Evolutionary conservation across 805 yeast species (phyloP).

Genomic region (Candida sonorensis): DNA sequence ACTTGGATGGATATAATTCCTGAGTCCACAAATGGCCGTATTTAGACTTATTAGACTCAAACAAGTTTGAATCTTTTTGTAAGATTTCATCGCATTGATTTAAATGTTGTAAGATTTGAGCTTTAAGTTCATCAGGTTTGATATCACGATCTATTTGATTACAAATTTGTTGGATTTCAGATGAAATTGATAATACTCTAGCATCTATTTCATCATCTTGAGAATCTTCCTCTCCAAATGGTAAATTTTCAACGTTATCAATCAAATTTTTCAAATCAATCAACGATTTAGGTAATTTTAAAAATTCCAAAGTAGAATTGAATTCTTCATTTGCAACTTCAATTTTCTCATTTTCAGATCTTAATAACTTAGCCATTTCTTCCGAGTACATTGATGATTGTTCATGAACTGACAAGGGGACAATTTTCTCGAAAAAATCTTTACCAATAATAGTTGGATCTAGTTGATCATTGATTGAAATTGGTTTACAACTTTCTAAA

Average conservation of each 20-base stretch:
- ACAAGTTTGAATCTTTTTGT: constrained; percentile 31
- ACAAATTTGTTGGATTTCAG: constrained; percentile 24
- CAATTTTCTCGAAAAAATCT: constrained; percentile 68
- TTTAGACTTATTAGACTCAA: constrained; percentile 26
- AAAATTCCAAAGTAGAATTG: constrained; percentile 70
- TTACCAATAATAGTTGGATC: constrained; percentile 40
- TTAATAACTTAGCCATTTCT: constrained; percentile 69
- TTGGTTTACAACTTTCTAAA: constrained; percentile 59
- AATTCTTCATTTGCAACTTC: constrained; percentile 78
- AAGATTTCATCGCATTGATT: constrained; percentile 29
- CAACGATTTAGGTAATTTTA: constrained; percentile 66
- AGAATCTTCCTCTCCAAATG: constrained; percentile 6
- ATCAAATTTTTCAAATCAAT: constrained; percentile 39
- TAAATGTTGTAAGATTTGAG: constrained; percentile 31
- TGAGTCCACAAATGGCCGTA: constrained; percentile 31
- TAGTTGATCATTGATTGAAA: constrained; percentile 42
- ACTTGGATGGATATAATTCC: constrained; percentile 13
- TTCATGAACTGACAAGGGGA: constrained; percentile 85
- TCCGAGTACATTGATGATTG: constrained; percentile 84
- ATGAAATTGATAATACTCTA: constrained; percentile 32
- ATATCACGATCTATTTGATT: constrained; percentile 23
- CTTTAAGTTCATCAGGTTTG: constrained; percentile 26
- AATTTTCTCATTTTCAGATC: constrained; percentile 66
- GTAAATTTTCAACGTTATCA: constrained; percentile 2
- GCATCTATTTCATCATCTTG: constrained; percentile 31